A percentile compares a stretch with the other conserved stretches of the same genome.
Evolutionary conservation across 257 asterid species (phyloP).

Genomic region (Haberlea rhodopensis): DNA sequence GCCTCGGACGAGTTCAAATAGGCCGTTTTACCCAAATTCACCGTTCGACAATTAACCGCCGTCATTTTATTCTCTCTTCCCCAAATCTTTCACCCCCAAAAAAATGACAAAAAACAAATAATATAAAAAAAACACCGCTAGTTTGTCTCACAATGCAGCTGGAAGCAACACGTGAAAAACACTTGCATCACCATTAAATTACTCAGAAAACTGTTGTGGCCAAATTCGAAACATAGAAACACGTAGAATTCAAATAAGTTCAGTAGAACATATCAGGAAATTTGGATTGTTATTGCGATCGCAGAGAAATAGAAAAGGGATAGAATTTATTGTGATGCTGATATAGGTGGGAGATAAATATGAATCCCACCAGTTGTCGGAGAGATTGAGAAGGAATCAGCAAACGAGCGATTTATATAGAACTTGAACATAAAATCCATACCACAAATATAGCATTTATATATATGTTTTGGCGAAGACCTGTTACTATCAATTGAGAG

Average conservation of each 20-base stretch:
- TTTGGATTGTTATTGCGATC: neutral
- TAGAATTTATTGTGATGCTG: neutral
- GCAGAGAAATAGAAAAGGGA: no score
- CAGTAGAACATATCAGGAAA: neutral
- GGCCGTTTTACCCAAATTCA: conserved; percentile 24
- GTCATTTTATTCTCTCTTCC: conserved; percentile 37
- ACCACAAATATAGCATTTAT: neutral
- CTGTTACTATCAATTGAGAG: no score
- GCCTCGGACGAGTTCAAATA: conserved; percentile 28
- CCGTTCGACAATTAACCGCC: conserved; percentile 32
- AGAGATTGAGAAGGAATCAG: neutral
- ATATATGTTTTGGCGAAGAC: no score
- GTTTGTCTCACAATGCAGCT: neutral
- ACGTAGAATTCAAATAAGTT: neutral
- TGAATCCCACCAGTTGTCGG: neutral
- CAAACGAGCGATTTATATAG: neutral
- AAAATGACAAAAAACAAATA: neutral
- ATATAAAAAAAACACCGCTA: neutral
- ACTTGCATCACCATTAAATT: neutral
- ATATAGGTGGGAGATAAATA: neutral
- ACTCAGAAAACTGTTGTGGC: neutral
- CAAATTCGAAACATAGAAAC: neutral
- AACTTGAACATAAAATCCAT: neutral
- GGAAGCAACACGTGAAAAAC: neutral
- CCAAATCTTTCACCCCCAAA: conserved; percentile 10